Evolutionary conservation across 148 eudicot species (phyloP).

Genomic region (Rhododendron ovatum): DNA sequence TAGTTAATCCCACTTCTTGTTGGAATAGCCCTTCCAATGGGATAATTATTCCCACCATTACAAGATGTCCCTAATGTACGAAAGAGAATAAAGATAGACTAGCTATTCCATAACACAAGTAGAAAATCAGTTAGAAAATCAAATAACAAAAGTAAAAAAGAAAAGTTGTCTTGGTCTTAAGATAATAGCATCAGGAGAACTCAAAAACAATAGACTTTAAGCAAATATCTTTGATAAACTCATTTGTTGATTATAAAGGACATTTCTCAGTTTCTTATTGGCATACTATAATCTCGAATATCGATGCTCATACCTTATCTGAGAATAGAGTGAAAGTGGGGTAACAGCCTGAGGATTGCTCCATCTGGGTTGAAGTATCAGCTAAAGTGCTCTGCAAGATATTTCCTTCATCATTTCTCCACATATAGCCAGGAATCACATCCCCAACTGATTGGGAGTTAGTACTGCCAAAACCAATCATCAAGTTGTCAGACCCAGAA

Average conservation of each 20-base stretch:
- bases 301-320: constrained; percentile 52
- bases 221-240: neutral
- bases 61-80: neutral
- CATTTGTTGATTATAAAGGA: neutral
- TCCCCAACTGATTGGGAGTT: constrained; percentile 39
- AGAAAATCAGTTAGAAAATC: neutral
- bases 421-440: constrained; percentile 43
- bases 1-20: neutral
- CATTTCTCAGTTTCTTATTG: neutral
- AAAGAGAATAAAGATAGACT: neutral
- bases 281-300: constrained; percentile 7
- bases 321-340: constrained; percentile 47
- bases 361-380: constrained; percentile 46
- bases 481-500: constrained; percentile 51
- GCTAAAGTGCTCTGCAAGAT: constrained; percentile 44
- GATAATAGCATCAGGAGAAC: neutral
- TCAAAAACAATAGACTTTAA: neutral
- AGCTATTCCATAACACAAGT: neutral
- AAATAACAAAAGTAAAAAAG: neutral
- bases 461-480: constrained; percentile 59
- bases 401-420: constrained; percentile 60
- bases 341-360: constrained; percentile 49
- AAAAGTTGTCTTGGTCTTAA: neutral
- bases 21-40: neutral
- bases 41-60: neutral